Evolutionary conservation across 1,284 basidiomycete species (phyloP), one percentile per base, ranked within the genome.

Genomic region (Mycena sp.): DNA sequence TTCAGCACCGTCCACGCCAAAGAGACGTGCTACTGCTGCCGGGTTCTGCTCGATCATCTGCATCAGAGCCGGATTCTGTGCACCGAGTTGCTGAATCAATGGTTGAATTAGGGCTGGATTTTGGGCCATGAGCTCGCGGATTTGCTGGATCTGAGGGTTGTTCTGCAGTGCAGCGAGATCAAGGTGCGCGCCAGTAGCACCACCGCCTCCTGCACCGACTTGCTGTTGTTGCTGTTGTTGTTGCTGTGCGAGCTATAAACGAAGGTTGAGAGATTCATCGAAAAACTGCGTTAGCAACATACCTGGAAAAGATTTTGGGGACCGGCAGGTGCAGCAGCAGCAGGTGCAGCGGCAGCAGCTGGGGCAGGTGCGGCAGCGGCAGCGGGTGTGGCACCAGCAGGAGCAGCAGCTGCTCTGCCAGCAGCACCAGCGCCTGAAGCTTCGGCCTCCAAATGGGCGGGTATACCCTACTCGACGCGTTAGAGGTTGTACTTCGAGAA

Each of bases 81-180:
- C 73, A 0, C 88, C 89, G 51, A 98, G 84, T 74, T 96, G 93
- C 75, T 98, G 94, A 38, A 98, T 81, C 50, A 97, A 70, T 0
- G 90, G 87, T 73, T 95, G 95, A 41, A 94, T 76, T 56, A 93
- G 71, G 5, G 80, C 87, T 0, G 96, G 96, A 75, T 98, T 95
- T 69, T 90, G 82, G 57, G 80, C 78, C 53, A 95, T 85, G 63
- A 92, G 76, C 66, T 92, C 80, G 35, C 92, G 89, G 55, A 96
- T 76, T 65, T 90, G 87, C 59, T 84, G 82, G 26, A 94, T 81
- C 73, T 89, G 86, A 1, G 88, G 86, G 64, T 83, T 83, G 73
- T 87, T 83, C 64, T 83, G 84, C 38, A 94, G 76, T 12, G 82
- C 83, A 26, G 80, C 80, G 9, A 91, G 65, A 67, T 87, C 84